Evolutionary conservation across 768 basidiomycete genomes (phyloP), one percentile per base, ranked within the genome.

Genomic region (Daedaleopsis nitida): DNA sequence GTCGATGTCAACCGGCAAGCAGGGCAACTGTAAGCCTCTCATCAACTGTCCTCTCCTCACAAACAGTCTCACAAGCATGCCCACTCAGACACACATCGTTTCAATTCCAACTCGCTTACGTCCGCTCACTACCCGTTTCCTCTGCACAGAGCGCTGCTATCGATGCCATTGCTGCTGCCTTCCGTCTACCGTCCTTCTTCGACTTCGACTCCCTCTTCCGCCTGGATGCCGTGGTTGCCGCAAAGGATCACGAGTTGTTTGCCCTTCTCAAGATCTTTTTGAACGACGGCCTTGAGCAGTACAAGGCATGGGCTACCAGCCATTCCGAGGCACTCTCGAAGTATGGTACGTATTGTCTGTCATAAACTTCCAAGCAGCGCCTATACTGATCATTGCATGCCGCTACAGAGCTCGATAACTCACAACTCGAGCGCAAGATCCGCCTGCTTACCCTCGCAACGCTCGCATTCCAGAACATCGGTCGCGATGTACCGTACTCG

Each of bases 181-280:
- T 94, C 35, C 83, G 85, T 37, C 77, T 87, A 39, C 86, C 89
- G 3, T 75, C 76, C 14, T 72, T 90, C 59, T 91, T 94, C 73
- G 87, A 96, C 74, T 91, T 94, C 68, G 92, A 95, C 72, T 72
- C 86, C 8, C 75, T 93, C 32, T 87, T 93, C 79, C 88, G 87
- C 62, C 78, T 96, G 43, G 87, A 92, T 56, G 83, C 86, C 1
- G 82, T 92, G 38, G 72, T 89, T 44, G 80, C 83, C 13, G 74
- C 79, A 38, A 88, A 89, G 70, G 82, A 84, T 50, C 85, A 91
- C 70, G 86, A 87, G 35, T 78, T 93, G 12, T 93, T 88, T 72
- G 74, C 83, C 24, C 84, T 94, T n/a, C 75, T 94, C 23, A 86
- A 86, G 59, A 81, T 92, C 65, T 92, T 92, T 78, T 77, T 91